Base-by-base conservation (phyloP, 2,329 filamentous ascomycete genomes). In the Venturia asperata region DNA sequence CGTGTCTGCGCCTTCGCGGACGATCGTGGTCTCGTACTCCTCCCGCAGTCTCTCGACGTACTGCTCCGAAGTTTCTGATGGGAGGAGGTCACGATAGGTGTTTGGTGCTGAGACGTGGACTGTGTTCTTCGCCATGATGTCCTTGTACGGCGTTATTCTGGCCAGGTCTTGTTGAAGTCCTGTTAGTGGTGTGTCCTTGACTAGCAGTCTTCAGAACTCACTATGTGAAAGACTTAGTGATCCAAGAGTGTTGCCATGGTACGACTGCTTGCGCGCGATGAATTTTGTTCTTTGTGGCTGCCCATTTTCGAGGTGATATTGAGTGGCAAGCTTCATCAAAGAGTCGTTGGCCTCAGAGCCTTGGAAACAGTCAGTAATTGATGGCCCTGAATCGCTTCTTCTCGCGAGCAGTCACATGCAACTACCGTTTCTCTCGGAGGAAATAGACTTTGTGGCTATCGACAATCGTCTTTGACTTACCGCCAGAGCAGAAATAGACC, bases 221-320 rank as follows among this genome's bases (percentile, higher is more conserved):
- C 52, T 58, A 15, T 58, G 52, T 9, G 52, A 58, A 7, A 58
- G 30, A 0, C 83, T 82, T 63, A 92, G 79, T 1, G 88, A 81
- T 0, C 88, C 88, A 0, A 92, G 73, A 0, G 88, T 91, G 37
- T 82, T 85, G 5, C 88, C 88, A 69, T 92, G 89, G 69, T 89
- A 92, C 11, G 85, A 87, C 27, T 84, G 80, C 37, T 83, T 76
- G 19, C 88, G 81, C 7, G 85, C 80, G 69, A 92, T 88, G 74
- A 88, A 88, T 61, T 82, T 79, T 0, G 78, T 78, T 2, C 87
- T 80, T 61, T 80, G 74, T 1, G 81, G 79, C 68, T 90, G 77
- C 3, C 78, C 78, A 0, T 76, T 74, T 72, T 88, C 85, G 19
- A 83, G 77, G 69, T 83, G 87, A 71, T 86, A 90, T 72, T 91